Conservation (phyloP, 805 yeast species). For the Yarrowia sp. region DNA sequence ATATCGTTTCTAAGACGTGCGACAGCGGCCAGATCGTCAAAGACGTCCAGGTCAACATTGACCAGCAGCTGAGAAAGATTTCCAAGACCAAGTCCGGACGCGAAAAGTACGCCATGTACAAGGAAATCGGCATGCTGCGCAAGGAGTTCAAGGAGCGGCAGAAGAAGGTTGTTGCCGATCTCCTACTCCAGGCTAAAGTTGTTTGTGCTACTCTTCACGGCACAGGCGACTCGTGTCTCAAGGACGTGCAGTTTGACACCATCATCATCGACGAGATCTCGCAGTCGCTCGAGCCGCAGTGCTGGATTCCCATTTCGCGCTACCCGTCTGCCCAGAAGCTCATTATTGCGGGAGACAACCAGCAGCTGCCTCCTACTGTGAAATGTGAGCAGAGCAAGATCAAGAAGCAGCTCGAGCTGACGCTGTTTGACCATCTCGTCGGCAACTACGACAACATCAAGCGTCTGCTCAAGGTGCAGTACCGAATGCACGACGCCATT, state of each 20-base stretch:
- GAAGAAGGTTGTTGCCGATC: conserved; percentile 55
- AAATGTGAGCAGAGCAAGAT: conserved; percentile 49
- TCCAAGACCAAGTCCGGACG: conserved; percentile 58
- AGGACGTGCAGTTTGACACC: conserved; percentile 67
- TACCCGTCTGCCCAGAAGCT: conserved; percentile 58
- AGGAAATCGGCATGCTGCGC: conserved; percentile 63
- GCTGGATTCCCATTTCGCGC: conserved; percentile 87
- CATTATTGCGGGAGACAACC: conserved; percentile 88
- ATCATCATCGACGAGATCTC: conserved; percentile 93
- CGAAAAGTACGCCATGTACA: conserved; percentile 66
- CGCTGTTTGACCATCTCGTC: conserved; percentile 79
- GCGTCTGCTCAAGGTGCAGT: conserved; percentile 69
- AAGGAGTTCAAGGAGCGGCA: conserved; percentile 71
- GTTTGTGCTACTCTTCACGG: conserved; percentile 87
- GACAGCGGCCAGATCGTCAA: conserved; percentile 59
- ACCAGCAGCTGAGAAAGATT: conserved; percentile 49
- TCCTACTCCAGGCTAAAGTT: conserved; percentile 61
- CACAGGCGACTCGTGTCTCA: conserved; percentile 68
- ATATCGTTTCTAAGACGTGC: conserved; percentile 59
- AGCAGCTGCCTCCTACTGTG: conserved; percentile 88
- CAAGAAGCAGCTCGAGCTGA: conserved; percentile 52
- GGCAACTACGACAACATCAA: conserved; percentile 46
- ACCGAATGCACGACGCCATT: conserved; percentile 77
- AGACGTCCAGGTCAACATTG: conserved; percentile 72
- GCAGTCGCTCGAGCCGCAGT: conserved; percentile 89